Percentiles rank a stretch among this genome's conserved stretches.
These are phyloP conservation scores for Candida multigemmis DNA, from an alignment of 805 yeast species.

Conservation along the genomic window DNA sequence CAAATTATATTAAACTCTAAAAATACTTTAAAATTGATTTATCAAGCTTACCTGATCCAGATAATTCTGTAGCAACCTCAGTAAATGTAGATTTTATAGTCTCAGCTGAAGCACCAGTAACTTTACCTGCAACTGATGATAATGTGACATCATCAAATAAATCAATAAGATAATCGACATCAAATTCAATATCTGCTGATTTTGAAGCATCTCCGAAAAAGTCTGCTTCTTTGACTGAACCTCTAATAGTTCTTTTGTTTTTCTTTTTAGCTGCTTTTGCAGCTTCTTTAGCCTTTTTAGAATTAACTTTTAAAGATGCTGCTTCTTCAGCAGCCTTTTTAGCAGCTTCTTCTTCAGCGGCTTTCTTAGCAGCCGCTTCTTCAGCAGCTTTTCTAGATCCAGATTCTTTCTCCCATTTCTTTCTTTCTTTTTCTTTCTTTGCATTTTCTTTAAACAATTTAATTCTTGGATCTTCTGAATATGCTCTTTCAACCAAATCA, in stretches of 20 bases:
- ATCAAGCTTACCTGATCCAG: slow-evolving; percentile 46
- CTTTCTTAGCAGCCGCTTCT: slow-evolving; percentile 76
- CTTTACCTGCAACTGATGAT: slow-evolving; percentile 62
- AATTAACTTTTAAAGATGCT: slow-evolving; percentile 48
- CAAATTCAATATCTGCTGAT: slow-evolving; percentile 64
- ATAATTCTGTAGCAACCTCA: slow-evolving; percentile 45
- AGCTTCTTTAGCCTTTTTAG: slow-evolving; percentile 83
- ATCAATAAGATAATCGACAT: slow-evolving; percentile 72
- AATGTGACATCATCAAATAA: slow-evolving; percentile 72
- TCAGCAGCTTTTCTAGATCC: slow-evolving; percentile 97
- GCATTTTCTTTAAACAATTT: slow-evolving; percentile 88
- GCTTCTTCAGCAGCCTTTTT: slow-evolving; percentile 69
- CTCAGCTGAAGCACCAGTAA: slow-evolving; percentile 47
- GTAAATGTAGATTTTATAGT: slow-evolving; percentile 51
- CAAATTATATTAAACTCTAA: background rate
- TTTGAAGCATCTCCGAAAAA: slow-evolving; percentile 76
- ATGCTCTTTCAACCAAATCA: slow-evolving; percentile 81
- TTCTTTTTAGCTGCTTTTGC: slow-evolving; percentile 98
- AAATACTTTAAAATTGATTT: slow-evolving; percentile 49
- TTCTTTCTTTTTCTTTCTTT: slow-evolving; percentile 87
- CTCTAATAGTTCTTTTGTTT: slow-evolving; percentile 84
- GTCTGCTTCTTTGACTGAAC: slow-evolving; percentile 69
- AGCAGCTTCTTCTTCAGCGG: slow-evolving; percentile 77
- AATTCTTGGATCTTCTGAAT: slow-evolving; percentile 90
- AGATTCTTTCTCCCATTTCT: slow-evolving; percentile 97